Evolutionary conservation across 257 asterid species (phyloP).

Genomic region (Eucommia ulmoides): DNA sequence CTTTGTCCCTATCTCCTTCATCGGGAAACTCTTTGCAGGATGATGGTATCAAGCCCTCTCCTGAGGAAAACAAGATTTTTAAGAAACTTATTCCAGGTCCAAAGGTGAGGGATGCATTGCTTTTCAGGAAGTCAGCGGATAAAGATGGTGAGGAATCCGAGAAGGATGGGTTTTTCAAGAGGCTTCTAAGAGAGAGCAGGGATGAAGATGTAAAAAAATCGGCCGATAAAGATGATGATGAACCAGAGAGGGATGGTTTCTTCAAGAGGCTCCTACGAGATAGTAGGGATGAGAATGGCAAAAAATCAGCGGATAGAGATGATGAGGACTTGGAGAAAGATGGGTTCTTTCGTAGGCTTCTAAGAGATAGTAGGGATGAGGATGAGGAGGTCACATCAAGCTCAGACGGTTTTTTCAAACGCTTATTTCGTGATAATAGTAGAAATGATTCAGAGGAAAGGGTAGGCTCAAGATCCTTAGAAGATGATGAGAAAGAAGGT

Average conservation of each 20-base stretch:
- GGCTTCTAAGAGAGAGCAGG: conserved; percentile 39
- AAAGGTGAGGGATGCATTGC: conserved; percentile 47
- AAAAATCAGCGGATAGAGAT: conserved; percentile 44
- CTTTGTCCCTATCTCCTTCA: conserved; percentile 44
- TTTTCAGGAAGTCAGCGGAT: conserved; percentile 49
- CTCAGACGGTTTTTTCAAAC: conserved; percentile 39
- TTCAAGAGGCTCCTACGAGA: conserved; percentile 72
- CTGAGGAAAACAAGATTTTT: conserved; percentile 67
- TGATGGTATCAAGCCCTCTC: conserved; percentile 43
- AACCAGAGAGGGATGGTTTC: conserved; percentile 63
- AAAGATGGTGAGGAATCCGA: conserved; percentile 56
- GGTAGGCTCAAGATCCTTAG: conserved; percentile 34
- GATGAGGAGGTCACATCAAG: conserved; percentile 11
- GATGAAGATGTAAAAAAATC: conserved; percentile 18
- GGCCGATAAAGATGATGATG: conserved; percentile 48
- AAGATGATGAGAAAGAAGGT: conserved; percentile 76
- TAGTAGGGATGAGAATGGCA: conserved; percentile 56
- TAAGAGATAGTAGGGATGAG: neutral
- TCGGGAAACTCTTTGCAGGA: conserved; percentile 41
- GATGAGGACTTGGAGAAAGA: conserved; percentile 47
- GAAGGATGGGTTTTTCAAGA: conserved; percentile 69
- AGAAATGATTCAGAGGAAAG: conserved; percentile 58
- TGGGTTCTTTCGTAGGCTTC: conserved; percentile 49
- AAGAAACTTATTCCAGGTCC: conserved; percentile 57
- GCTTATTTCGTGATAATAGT: conserved; percentile 60